Evolutionary conservation across 805 yeast genomes (phyloP).

Genomic region (Ogataea populi-albae): DNA sequence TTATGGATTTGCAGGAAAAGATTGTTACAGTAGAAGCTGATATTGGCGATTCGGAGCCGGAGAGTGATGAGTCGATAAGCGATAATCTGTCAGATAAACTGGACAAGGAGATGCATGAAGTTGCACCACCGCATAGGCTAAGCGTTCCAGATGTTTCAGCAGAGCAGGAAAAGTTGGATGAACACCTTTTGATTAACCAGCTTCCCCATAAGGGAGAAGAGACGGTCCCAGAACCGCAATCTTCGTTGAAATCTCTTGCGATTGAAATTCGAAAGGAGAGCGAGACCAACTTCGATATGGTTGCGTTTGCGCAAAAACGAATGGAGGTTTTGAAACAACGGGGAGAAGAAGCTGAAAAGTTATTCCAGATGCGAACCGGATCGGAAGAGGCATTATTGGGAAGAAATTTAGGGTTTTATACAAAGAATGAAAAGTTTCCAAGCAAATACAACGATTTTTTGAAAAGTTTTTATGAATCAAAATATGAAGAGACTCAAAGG

Average conservation of each 20-base stretch:
- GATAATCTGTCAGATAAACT: slow-evolving; percentile 4
- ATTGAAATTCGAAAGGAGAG: slow-evolving; percentile 7
- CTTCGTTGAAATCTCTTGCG: background rate
- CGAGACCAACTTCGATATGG: slow-evolving; percentile 47
- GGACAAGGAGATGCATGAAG: slow-evolving; percentile 2
- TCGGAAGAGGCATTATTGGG: slow-evolving; percentile 34
- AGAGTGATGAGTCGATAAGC: slow-evolving; percentile 8
- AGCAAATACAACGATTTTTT: slow-evolving; percentile 21
- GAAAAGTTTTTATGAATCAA: slow-evolving; percentile 14
- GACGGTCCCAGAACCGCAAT: background rate
- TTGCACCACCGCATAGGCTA: too few species aligned
- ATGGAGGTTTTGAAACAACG: slow-evolving; percentile 35
- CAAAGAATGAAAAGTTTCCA: slow-evolving; percentile 23
- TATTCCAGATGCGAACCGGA: slow-evolving; percentile 30
- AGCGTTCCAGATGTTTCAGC: background rate
- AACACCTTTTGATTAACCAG: background rate
- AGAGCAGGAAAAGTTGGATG: background rate
- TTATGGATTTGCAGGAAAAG: slow-evolving; percentile 34
- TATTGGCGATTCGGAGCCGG: slow-evolving; percentile 18
- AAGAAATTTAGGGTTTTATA: slow-evolving; percentile 31
- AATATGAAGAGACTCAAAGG: slow-evolving; percentile 21
- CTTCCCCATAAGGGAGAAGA: background rate
- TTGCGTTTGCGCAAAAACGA: slow-evolving; percentile 53
- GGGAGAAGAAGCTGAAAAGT: slow-evolving; percentile 32
- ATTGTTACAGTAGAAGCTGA: slow-evolving; percentile 10